phyloP scores from a whole-genome alignment of 1,284 basidiomycete species.

The Vanrija pseudolonga region DNA sequence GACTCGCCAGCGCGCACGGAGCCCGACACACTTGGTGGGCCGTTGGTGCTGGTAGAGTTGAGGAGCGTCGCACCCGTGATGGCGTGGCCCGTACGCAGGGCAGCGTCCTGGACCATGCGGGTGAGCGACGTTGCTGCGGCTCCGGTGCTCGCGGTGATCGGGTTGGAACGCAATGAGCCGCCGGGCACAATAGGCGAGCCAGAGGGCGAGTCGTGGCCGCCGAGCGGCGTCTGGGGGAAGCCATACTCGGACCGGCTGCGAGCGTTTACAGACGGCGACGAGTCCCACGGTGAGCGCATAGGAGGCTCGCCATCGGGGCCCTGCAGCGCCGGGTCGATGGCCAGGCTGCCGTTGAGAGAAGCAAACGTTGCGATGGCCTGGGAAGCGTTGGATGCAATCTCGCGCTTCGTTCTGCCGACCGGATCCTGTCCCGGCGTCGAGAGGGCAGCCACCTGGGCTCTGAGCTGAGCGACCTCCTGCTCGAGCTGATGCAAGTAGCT shows the following conservation, averaged over 20 bases:
- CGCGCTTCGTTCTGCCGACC: slow-evolving; percentile 24
- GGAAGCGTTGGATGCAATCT: slow-evolving; percentile 23
- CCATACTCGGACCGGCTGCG: slow-evolving; percentile 29
- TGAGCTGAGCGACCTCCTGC: slow-evolving; percentile 46
- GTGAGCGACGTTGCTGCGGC: slow-evolving; percentile 37
- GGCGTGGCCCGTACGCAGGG: slow-evolving; percentile 43
- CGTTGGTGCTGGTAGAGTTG: slow-evolving; percentile 17
- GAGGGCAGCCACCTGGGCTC: slow-evolving; percentile 43
- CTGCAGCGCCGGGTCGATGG: slow-evolving; percentile 20
- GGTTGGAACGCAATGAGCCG: slow-evolving; percentile 14
- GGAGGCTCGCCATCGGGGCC: slow-evolving; percentile 21
- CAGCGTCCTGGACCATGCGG: slow-evolving; percentile 48
- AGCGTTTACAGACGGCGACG: neutral
- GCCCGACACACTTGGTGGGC: slow-evolving; percentile 13
- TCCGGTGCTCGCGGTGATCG: slow-evolving; percentile 15
- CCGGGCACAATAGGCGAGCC: slow-evolving; percentile 18
- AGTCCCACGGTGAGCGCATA: slow-evolving; percentile 19
- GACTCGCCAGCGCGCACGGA: slow-evolving; percentile 16
- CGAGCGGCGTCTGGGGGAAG: slow-evolving; percentile 19
- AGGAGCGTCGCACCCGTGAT: slow-evolving; percentile 21
- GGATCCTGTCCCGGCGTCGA: slow-evolving; percentile 14
- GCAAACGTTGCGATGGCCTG: slow-evolving; percentile 23
- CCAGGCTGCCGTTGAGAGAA: slow-evolving; percentile 3
- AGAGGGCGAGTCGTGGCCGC: slow-evolving; percentile 13
- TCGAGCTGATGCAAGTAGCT: slow-evolving; percentile 51